A percentile compares a stretch with the other conserved stretches of the same genome.
Evolutionary conservation across 495 filamentous ascomycete genomes (phyloP).

Genomic region (Trichoderma virens): DNA sequence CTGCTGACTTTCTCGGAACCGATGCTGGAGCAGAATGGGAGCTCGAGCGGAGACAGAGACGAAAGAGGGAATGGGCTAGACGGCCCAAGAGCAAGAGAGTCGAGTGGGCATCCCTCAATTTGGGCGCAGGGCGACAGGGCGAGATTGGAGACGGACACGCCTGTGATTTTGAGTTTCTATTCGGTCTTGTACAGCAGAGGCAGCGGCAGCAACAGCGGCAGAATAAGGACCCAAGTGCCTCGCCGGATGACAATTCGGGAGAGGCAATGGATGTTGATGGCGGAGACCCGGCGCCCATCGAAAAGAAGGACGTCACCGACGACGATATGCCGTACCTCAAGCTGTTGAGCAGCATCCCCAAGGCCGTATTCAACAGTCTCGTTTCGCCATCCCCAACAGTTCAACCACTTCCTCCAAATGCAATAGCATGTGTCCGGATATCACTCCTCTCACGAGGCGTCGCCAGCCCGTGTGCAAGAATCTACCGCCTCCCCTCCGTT

Average conservation of each 20-base stretch:
- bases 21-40: constrained; percentile 74
- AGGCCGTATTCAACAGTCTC: constrained; percentile 21
- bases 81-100: constrained; percentile 75
- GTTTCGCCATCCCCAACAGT: constrained; percentile 7
- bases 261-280: constrained; percentile 21
- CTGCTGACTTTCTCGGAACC: constrained; percentile 79
- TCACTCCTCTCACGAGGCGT: constrained; percentile 32
- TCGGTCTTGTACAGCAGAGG: constrained; percentile 19
- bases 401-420: constrained; percentile 13
- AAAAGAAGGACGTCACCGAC: constrained; percentile 4
- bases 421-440: constrained; percentile 28
- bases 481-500: constrained; percentile 38
- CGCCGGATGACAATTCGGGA: neutral
- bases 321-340: constrained; percentile 9
- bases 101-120: constrained; percentile 66
- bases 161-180: constrained; percentile 76
- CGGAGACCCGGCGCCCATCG: constrained; percentile 11
- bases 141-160: constrained; percentile 79
- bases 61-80: constrained; percentile 64
- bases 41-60: constrained; percentile 50
- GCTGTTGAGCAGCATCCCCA: constrained; percentile 24
- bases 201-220: constrained; percentile 20
- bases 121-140: constrained; percentile 68
- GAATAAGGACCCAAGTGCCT: constrained; percentile 12
- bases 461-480: constrained; percentile 32